Evolutionary conservation across 495 filamentous ascomycete species (phyloP), one percentile per base, ranked within the genome.

Genomic region (Daldinia concentrica): DNA sequence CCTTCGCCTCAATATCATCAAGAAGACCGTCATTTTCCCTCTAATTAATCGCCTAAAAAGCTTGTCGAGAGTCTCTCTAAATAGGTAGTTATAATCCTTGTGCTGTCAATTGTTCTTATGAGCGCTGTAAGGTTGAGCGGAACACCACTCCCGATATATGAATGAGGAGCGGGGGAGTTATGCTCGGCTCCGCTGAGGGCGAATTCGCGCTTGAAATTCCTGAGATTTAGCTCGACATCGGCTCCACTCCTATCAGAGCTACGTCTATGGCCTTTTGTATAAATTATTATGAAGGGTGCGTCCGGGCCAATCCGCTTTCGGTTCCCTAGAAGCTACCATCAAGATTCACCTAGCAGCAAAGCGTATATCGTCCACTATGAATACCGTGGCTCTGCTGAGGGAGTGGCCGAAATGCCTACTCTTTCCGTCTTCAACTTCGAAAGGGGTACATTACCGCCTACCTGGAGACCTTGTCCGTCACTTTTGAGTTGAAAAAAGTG

Each of bases 381-480:
- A n/a, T n/a, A n/a, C n/a, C n/a, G n/a, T n/a, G n/a, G n/a, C n/a
- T n/a, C n/a, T n/a, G 22, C 87, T 86, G 8, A 88, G 74, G 0
- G 86, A 88, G 57, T 89, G 86, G 0, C 87, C 30, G 83, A 81
- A 24, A 85, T 76, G 1, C 75, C 81, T 15, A 82, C 77, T 4
- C 75, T 74, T 17, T 45, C 41, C 0, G 41, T 11, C 17, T 45
- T 22, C n/a, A 45, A 45, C n/a, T 11, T 22, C 7, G 15, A 9
- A 19, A 45, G 6, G 14, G 6, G 41, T 8, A n/a, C 2, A 11
- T 32, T 32, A 3, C 8, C 8, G 30, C 30, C 6, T 22, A 45
- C 22, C 6, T 17, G 9, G 17, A 17, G 17, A 45, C 9, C 41
- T 45, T 45, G 41, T 45, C 17, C 17, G 41, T 45, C 17, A n/a